Evolutionary conservation across 2,329 filamentous ascomycete genomes (phyloP).

Genomic region (Clathrospora elynae): DNA sequence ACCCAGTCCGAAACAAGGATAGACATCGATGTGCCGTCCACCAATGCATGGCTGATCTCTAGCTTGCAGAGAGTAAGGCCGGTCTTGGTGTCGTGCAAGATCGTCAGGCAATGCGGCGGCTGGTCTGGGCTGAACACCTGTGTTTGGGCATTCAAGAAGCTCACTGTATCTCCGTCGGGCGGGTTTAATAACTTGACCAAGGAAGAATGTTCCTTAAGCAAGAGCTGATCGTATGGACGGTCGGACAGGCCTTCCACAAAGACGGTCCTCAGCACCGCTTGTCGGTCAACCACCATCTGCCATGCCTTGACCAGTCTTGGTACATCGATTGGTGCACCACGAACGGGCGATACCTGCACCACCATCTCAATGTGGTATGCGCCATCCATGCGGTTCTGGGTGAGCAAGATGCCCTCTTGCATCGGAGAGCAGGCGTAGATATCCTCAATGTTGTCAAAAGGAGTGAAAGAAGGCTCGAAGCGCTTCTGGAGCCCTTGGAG

Average conservation of each 20-base stretch:
- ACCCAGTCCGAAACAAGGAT: conserved; percentile 16
- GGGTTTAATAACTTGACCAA: neutral
- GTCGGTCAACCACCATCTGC: conserved; percentile 19
- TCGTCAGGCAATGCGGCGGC: conserved; percentile 19
- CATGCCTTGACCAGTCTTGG: conserved; percentile 16
- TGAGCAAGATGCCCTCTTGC: conserved; percentile 17
- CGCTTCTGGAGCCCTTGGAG: conserved; percentile 11
- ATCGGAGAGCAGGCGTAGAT: conserved; percentile 18
- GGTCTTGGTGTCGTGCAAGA: conserved; percentile 8
- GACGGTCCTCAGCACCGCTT: conserved; percentile 21
- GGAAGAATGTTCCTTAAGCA: conserved; percentile 15
- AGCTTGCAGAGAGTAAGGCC: conserved; percentile 11
- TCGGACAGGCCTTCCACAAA: conserved; percentile 22
- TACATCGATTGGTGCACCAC: conserved; percentile 2
- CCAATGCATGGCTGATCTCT: conserved; percentile 26
- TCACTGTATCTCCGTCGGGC: neutral
- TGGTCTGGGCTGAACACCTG: conserved; percentile 1
- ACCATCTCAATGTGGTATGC: conserved; percentile 5
- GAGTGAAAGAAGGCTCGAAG: conserved; percentile 8
- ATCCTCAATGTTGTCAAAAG: conserved; percentile 17
- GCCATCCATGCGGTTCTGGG: neutral
- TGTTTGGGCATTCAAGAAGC: neutral
- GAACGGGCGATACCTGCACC: neutral
- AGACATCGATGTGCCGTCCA: conserved; percentile 18
- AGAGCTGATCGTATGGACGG: conserved; percentile 18